Percentiles rank a stretch among this genome's conserved stretches.
Conservation (phyloP, 306 rosid genomes). For the Pterocarpus santalinus region DNA sequence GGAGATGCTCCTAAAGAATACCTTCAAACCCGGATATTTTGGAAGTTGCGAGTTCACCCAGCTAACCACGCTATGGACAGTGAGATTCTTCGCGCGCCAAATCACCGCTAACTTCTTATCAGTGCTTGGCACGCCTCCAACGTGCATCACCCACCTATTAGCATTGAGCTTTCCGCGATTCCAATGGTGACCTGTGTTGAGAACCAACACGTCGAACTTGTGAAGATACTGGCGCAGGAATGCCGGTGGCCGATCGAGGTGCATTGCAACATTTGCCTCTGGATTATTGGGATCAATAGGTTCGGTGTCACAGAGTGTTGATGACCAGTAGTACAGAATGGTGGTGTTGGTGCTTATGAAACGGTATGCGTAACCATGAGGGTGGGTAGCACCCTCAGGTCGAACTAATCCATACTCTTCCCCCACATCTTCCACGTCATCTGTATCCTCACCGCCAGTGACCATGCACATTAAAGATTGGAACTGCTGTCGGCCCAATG, state of each 20-base stretch:
- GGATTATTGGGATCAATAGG: slow-evolving; percentile 59
- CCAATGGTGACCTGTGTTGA: slow-evolving; percentile 93
- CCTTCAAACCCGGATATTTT: slow-evolving; percentile 67
- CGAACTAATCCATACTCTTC: slow-evolving; percentile 57
- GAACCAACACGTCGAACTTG: slow-evolving; percentile 68
- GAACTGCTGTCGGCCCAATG: slow-evolving; percentile 86
- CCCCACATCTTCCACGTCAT: slow-evolving; percentile 65
- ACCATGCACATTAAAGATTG: slow-evolving; percentile 88
- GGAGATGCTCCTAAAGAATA: slow-evolving; percentile 70
- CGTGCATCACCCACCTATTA: slow-evolving; percentile 79
- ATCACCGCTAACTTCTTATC: slow-evolving; percentile 63
- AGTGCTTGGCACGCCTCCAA: slow-evolving; percentile 62
- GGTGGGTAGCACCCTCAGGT: slow-evolving; percentile 57
- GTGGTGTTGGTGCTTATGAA: slow-evolving; percentile 72
- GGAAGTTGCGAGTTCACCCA: slow-evolving; percentile 79
- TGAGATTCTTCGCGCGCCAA: slow-evolving; percentile 76
- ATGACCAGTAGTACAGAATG: slow-evolving; percentile 76
- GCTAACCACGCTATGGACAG: slow-evolving; percentile 62
- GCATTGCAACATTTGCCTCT: slow-evolving; percentile 68
- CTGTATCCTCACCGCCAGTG: slow-evolving; percentile 66
- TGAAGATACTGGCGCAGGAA: slow-evolving; percentile 62
- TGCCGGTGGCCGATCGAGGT: slow-evolving; percentile 77
- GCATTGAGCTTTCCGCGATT: slow-evolving; percentile 84
- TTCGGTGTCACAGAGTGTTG: slow-evolving; percentile 65
- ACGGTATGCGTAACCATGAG: slow-evolving; percentile 70